A percentile compares a stretch with the other conserved stretches of the same genome.
Evolutionary conservation across 177 flowering plant genomes (phyloP).

Genomic region (Tripterygium wilfordii): DNA sequence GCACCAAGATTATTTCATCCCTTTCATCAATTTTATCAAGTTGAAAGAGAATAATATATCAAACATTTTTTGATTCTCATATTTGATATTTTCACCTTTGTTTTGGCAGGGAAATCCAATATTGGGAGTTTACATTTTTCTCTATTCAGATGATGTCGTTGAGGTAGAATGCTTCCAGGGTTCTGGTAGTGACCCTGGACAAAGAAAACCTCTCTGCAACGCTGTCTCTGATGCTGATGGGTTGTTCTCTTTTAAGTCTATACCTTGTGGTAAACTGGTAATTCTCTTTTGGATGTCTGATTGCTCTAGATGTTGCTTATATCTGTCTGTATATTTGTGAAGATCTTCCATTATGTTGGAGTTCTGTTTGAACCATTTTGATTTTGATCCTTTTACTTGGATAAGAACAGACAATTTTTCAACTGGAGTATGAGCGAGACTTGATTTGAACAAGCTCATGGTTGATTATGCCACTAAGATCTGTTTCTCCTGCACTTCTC

Average conservation of each 20-base stretch:
- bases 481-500: too few species aligned
- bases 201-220: conserved; percentile 76
- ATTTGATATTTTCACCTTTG: background rate
- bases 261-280: conserved; percentile 98
- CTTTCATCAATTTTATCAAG: too few species aligned
- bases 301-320: too few species aligned
- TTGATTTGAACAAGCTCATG: too few species aligned
- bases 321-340: too few species aligned
- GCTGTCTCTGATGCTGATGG: conserved; percentile 93
- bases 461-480: too few species aligned
- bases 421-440: too few species aligned
- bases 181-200: conserved; percentile 57
- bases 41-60: background rate
- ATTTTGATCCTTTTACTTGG: too few species aligned
- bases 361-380: too few species aligned
- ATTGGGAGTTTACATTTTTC: conserved; percentile 84
- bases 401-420: too few species aligned
- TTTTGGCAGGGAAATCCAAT: conserved; percentile 87
- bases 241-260: conserved; percentile 59
- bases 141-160: conserved; percentile 73
- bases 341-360: too few species aligned
- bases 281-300: background rate
- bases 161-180: conserved; percentile 81
- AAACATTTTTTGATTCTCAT: background rate
- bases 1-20: too few species aligned